Base-by-base conservation (phyloP, 257 asterid species). In the Gardenia jasminoides region DNA sequence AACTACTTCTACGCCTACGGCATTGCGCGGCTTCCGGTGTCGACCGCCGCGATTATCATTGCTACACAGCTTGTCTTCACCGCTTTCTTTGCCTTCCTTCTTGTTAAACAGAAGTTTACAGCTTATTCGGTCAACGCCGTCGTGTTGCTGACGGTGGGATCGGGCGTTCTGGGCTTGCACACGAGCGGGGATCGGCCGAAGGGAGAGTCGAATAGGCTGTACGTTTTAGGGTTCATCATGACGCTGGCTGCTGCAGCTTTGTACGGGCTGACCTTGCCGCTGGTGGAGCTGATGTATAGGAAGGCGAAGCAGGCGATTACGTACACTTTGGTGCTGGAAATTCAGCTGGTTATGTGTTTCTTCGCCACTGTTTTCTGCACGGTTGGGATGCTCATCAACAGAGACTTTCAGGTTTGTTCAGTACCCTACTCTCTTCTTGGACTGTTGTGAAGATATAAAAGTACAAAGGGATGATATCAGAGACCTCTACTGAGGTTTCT, bases 51-150 rank as follows among this genome's bases (percentile, higher is more conserved):
- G 16, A 75, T 78, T 28, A 74, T 78, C 8, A 50, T n/a, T 58
- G 50, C 81, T 10, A 36, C 75, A 8, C 77, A 78, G 65, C 81
- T 78, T 39, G 81, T 70, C 20, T 74, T 74, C 68, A 66, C 70
- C 7, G 83, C 79, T 56, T 62, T 50, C 7, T 80, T 80, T 39
- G 83, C 83, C 0, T 80, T 74, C 50, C 3, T 80, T 48, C 59
- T 80, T 9, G 83, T 80, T 16, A 50, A 50, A 19, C 58, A 50
- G 19, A 50, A 50, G 58, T 50, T 50, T 50, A 50, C 78, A 24
- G 68, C 69, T 28, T 80, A 61, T 30, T 50, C 83, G 0, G 10
- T 80, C 8, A 80, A 73, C 26, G 26, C 83, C 1, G 11, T 80
- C 4, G 24, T 73, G 28, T 72, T 73, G 30, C 10, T 80, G 64